These are phyloP conservation scores for Thuidium tamariscinum DNA, from an alignment of 225 moss, liverwort and hornwort species.

Conservation along the genomic window DNA sequence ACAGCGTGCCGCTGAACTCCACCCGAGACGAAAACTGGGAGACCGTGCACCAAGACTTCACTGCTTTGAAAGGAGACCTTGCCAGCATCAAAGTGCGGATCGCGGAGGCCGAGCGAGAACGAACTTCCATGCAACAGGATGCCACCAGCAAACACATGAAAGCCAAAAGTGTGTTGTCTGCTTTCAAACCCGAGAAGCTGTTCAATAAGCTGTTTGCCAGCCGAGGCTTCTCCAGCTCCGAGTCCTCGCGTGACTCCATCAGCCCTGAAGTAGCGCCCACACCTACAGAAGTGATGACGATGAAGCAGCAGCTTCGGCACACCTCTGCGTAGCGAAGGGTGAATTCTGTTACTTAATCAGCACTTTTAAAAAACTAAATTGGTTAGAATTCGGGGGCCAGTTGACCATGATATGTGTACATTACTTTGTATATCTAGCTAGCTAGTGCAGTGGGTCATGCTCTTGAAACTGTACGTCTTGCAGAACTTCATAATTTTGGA, in stretches of 20 bases:
- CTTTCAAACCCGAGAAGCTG: constrained; percentile 43
- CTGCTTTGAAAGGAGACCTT: constrained; percentile 77
- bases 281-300: constrained; percentile 10
- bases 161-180: constrained; percentile 29
- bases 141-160: constrained; percentile 33
- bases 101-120: constrained; percentile 72
- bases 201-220: constrained; percentile 38
- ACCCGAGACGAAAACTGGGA: constrained; percentile 73
- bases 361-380: not conserved
- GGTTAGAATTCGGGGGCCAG: not conserved
- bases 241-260: constrained; percentile 37
- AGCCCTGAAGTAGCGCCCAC: constrained; percentile 26
- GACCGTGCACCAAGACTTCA: constrained; percentile 77
- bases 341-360: not conserved
- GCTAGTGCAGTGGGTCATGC: not conserved
- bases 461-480: not conserved
- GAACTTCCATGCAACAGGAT: constrained; percentile 36
- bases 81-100: constrained; percentile 79
- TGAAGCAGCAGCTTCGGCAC: constrained; percentile 34
- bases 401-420: constrained; percentile 23
- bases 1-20: constrained; percentile 1
- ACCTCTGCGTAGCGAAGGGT: not conserved
- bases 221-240: constrained; percentile 50
- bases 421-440: constrained; percentile 37
- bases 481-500: constrained; percentile 26